A percentile compares a stretch with the other conserved stretches of the same genome.
Conservation (phyloP, 768 basidiomycete species). For the Auricularia sp. region DNA sequence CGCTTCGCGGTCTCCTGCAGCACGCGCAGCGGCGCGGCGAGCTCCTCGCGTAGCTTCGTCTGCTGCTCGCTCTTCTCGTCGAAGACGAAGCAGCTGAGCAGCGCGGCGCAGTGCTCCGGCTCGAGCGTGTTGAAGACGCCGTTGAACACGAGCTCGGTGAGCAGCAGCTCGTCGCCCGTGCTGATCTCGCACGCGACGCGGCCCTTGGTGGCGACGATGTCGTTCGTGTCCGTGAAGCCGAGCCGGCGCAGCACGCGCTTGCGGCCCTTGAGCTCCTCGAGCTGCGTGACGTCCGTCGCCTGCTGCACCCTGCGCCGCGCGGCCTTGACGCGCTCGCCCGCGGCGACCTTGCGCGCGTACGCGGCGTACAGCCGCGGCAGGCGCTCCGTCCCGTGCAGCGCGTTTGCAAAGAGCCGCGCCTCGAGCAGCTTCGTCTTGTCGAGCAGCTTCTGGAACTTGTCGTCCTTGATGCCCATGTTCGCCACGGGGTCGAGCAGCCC, state of each 20-base stretch:
- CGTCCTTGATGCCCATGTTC: slow-evolving; percentile 94
- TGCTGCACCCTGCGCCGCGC: slow-evolving; percentile 81
- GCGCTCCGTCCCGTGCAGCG: slow-evolving; percentile 66
- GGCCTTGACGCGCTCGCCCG: slow-evolving; percentile 56
- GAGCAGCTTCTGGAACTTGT: slow-evolving; percentile 79
- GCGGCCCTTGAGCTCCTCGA: slow-evolving; percentile 91
- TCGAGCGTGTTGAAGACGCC: slow-evolving; percentile 85
- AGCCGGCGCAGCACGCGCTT: slow-evolving; percentile 89
- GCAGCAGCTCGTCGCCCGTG: slow-evolving; percentile 87
- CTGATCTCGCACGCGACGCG: slow-evolving; percentile 98
- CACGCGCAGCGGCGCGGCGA: slow-evolving; percentile 81
- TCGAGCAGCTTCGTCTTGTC: slow-evolving; percentile 93
- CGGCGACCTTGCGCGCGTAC: slow-evolving; percentile 66
- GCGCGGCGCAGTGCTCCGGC: slow-evolving; percentile 86
- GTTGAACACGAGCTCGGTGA: slow-evolving; percentile 96
- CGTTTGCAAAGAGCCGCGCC: slow-evolving; percentile 67
- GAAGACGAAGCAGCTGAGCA: slow-evolving; percentile 98
- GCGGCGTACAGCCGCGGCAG: slow-evolving; percentile 73
- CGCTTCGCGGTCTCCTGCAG: slow-evolving; percentile 94
- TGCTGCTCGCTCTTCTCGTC: slow-evolving; percentile 90
- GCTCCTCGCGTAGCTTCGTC: slow-evolving; percentile 83
- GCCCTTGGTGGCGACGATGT: slow-evolving; percentile 97
- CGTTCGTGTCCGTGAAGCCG: slow-evolving; percentile 77
- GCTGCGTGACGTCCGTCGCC: slow-evolving; percentile 85
- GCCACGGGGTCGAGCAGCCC: slow-evolving; percentile 81